Percentiles rank a stretch among this genome's conserved stretches.
phyloP scores from a whole-genome alignment of 2,329 filamentous ascomycete genomes.

The Diaporthe citri region DNA sequence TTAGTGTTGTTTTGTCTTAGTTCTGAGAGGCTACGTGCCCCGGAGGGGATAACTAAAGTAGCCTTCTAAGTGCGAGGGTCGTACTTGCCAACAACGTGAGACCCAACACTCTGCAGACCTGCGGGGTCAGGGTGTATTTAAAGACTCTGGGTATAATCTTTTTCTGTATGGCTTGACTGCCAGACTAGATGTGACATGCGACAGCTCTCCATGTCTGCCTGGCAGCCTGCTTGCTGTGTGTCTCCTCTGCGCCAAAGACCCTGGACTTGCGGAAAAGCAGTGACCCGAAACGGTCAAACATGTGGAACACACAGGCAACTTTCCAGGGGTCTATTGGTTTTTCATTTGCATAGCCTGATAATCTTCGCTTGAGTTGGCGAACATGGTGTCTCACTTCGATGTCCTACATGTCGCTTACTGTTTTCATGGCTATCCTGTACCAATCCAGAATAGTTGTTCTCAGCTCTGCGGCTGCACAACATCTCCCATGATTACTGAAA shows the following conservation, averaged over 20 bases:
- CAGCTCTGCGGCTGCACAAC: not conserved
- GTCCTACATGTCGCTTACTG: not conserved
- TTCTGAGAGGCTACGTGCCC: too few species aligned
- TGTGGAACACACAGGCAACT: not conserved
- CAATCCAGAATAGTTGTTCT: not conserved
- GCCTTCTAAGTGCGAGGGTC: too few species aligned
- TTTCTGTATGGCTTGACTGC: not conserved
- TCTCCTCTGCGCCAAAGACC: not conserved
- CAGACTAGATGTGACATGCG: not conserved
- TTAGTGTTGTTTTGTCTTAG: too few species aligned
- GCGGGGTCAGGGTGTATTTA: not conserved
- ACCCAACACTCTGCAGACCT: not conserved
- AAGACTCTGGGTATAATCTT: not conserved
- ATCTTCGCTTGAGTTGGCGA: too few species aligned
- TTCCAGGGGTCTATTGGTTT: too few species aligned
- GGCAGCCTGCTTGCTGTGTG: not conserved
- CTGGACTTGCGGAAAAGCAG: not conserved
- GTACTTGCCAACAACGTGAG: too few species aligned
- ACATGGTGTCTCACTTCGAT: not conserved
- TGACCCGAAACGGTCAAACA: not conserved
- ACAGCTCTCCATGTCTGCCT: not conserved
- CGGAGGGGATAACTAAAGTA: too few species aligned
- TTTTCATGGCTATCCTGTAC: not conserved
- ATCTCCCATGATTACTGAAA: not conserved
- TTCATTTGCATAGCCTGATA: not conserved